Conservation (phyloP, 129 eudicot species). For the Arctium minus region DNA sequence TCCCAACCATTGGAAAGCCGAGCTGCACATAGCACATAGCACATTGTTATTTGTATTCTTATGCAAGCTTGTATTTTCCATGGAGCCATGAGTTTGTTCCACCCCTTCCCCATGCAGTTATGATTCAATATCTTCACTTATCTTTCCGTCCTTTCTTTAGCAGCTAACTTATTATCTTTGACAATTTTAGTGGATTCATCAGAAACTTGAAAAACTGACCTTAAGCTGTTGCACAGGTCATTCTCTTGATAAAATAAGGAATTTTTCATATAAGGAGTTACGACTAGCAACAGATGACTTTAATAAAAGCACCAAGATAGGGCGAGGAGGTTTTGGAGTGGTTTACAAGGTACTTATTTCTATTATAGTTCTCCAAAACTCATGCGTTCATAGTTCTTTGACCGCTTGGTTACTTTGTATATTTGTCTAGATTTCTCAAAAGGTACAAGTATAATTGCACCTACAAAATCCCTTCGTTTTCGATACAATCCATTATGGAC, state of each 20-base stretch:
- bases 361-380: not conserved
- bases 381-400: not conserved
- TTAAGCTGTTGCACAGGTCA: constrained; percentile 41
- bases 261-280: constrained; percentile 66
- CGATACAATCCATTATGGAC: not conserved
- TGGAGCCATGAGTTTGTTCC: too few species aligned
- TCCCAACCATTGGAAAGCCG: too few species aligned
- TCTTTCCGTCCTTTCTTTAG: not conserved
- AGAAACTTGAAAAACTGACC: not conserved
- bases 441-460: not conserved
- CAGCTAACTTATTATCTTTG: not conserved
- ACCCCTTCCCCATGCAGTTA: too few species aligned
- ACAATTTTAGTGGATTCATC: constrained; percentile 2
- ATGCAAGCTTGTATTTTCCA: too few species aligned
- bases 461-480: not conserved
- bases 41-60: too few species aligned
- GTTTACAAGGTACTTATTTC: constrained; percentile 75
- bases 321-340: constrained; percentile 95
- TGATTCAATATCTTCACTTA: too few species aligned
- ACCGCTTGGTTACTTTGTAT: not conserved
- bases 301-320: constrained; percentile 67
- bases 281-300: constrained; percentile 65
- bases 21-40: too few species aligned
- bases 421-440: not conserved
- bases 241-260: constrained; percentile 48